A percentile compares a stretch with the other conserved stretches of the same genome.
phyloP scores from a whole-genome alignment of 2,329 filamentous ascomycete genomes.

The Berkeleyomyces rouxiae region DNA sequence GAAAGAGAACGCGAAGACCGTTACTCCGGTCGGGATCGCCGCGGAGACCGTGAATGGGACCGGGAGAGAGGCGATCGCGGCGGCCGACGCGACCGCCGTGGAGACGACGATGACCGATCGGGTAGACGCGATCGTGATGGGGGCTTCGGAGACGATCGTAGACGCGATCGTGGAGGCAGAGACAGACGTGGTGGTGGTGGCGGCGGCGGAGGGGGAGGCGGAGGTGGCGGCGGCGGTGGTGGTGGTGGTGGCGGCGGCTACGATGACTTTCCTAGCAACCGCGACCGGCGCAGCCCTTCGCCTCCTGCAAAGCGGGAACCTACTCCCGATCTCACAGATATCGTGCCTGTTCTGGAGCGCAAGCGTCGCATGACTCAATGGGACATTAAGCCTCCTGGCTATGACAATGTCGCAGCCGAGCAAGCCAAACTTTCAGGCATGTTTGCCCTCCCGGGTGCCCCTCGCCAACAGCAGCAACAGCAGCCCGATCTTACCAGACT shows the following conservation, averaged over 20 bases:
- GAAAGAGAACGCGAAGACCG: constrained; percentile 88
- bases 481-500: constrained; percentile 88
- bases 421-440: constrained; percentile 97
- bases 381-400: constrained; percentile 97
- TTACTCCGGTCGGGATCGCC: constrained; percentile 54
- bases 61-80: constrained; percentile 40
- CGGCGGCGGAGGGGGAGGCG: constrained; percentile 20
- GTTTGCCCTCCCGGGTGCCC: constrained; percentile 94
- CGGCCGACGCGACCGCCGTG: constrained; percentile 9
- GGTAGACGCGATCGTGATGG: constrained; percentile 40
- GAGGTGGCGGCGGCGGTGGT: constrained; percentile 26
- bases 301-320: constrained; percentile 85
- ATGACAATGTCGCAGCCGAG: constrained; percentile 95
- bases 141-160: constrained; percentile 25
- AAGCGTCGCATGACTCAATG: constrained; percentile 93
- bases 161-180: constrained; percentile 23
- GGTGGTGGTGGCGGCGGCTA: constrained; percentile 24
- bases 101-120: constrained; percentile 48
- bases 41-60: constrained; percentile 61
- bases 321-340: constrained; percentile 81
- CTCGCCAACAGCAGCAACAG: constrained; percentile 66
- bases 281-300: constrained; percentile 51
- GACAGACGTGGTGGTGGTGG: constrained; percentile 25
- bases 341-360: constrained; percentile 66
- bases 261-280: constrained; percentile 23